phyloP scores from a whole-genome alignment of 1,139 yeast species.

The Hemisphaericaspora subhashii region DNA sequence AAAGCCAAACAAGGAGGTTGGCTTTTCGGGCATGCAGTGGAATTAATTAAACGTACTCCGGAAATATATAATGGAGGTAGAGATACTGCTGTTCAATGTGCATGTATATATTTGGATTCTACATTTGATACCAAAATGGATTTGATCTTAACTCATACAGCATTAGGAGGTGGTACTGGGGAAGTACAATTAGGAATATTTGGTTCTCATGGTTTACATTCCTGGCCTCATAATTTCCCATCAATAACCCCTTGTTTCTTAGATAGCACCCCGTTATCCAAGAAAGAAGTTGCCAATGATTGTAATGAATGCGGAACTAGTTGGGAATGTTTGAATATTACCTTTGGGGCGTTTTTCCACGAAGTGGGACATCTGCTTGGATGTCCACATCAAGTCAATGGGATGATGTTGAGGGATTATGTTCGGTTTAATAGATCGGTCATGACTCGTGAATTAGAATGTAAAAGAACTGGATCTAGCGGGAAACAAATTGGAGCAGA shows the following conservation, averaged over 20 bases:
- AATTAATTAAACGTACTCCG: conserved; percentile 52
- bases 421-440: conserved; percentile 78
- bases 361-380: conserved; percentile 91
- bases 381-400: conserved; percentile 87
- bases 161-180: conserved; percentile 84
- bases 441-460: conserved; percentile 65
- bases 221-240: conserved; percentile 84
- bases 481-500: conserved; percentile 45
- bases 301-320: conserved; percentile 78
- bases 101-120: conserved; percentile 80
- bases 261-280: conserved; percentile 66
- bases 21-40: conserved; percentile 74
- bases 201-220: conserved; percentile 88
- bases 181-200: conserved; percentile 79
- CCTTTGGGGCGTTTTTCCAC: conserved; percentile 93
- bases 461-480: conserved; percentile 49
- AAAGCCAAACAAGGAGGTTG: conserved; percentile 74
- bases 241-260: conserved; percentile 66
- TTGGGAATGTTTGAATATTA: conserved; percentile 87
- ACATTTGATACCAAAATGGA: conserved; percentile 69
- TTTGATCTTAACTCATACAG: conserved; percentile 84
- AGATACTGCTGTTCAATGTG: conserved; percentile 67
- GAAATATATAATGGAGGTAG: conserved; percentile 20
- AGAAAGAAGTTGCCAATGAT: conserved; percentile 83
- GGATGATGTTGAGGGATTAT: conserved; percentile 90